Evolutionary conservation across 176 grass and related monocot genomes (phyloP), one percentile per base, ranked within the genome.

Genomic region (Pontederia crassipes): DNA sequence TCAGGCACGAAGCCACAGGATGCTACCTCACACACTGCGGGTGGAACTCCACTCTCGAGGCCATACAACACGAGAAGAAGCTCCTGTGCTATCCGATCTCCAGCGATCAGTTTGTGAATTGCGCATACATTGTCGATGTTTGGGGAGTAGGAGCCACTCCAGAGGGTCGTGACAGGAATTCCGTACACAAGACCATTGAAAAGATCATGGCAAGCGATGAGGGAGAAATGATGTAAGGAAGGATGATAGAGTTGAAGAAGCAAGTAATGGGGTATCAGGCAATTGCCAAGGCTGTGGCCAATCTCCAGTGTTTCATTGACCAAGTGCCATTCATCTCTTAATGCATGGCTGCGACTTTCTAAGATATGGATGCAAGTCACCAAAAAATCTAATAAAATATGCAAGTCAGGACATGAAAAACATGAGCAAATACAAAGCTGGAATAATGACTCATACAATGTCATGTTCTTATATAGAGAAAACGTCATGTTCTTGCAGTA

Each of bases 1-100:
- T 95, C 45, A 28, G 53, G 28, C 89, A 95, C 61, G 12, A 0
- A 0, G 47, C 89, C 66, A 32, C 89, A 14, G 85, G 85, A 0
- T 89, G 85, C 81, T 95, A 95, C 77, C 77, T 95, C 52, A 85
- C 82, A 12, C 89, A 95, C 66, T 89, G 89, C 48, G 89, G 89
- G 8, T 89, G 89, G 89, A 95, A 95, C 79, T 95, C 89, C 9
- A 95, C 89, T 28, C 17, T 83, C 3, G 89, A 95, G 81, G 89
- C 89, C 12, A 55, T 95, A 15, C 60, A 61, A 16, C 69, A 83
- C 46, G 79, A 73, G 0, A 83, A 85, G 32, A 69, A 61, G 4
- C 69, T 83, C 14, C 61, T 95, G 49, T 95, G 89, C 72, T 89
- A 69, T 78, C 89, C 89, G 1, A 81, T 89, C 40, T 54, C 89